Evolutionary conservation across 345 rosid species (phyloP).

Genomic region (Aquilaria sinensis): DNA sequence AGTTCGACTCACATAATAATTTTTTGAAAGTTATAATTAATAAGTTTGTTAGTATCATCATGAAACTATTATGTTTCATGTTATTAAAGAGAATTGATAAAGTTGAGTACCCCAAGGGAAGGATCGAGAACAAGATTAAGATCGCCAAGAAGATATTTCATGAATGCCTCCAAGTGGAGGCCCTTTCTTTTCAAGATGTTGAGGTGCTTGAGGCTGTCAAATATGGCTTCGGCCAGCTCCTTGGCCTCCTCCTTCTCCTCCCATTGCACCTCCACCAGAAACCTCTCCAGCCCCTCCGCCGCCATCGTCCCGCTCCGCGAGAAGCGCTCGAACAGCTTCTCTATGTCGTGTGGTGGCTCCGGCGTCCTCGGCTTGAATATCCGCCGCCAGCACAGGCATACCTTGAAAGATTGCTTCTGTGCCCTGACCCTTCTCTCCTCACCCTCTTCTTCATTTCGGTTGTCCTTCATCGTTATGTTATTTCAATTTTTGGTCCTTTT

Average conservation of each 20-base stretch:
- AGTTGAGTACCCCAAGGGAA: slow-evolving; percentile 21
- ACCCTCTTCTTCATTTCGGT: not conserved
- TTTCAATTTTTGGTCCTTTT: not conserved
- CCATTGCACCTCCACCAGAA: slow-evolving; percentile 33
- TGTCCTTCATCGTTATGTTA: not conserved
- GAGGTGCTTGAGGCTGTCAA: slow-evolving; percentile 46
- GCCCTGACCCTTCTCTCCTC: not conserved
- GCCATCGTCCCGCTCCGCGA: slow-evolving; percentile 41
- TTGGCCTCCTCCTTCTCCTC: slow-evolving; percentile 26
- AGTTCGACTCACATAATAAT: slow-evolving; percentile 11
- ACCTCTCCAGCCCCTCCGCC: slow-evolving; percentile 29
- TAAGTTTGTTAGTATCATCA: too few species aligned
- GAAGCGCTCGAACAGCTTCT: slow-evolving; percentile 23
- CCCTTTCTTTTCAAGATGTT: slow-evolving; percentile 42
- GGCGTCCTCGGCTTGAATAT: slow-evolving; percentile 31
- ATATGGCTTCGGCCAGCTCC: slow-evolving; percentile 42
- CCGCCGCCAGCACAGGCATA: slow-evolving; percentile 48
- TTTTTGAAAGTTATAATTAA: too few species aligned
- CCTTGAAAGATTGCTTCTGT: slow-evolving; percentile 25
- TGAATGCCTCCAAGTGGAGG: slow-evolving; percentile 46
- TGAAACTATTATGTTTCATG: too few species aligned
- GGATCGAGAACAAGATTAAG: slow-evolving; percentile 26
- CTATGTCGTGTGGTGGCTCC: slow-evolving; percentile 41
- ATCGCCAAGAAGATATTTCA: slow-evolving; percentile 49
- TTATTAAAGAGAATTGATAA: too few species aligned